Conservation (phyloP, 129 eudicot species). For the Pseudognaphalium luteoalbum region DNA sequence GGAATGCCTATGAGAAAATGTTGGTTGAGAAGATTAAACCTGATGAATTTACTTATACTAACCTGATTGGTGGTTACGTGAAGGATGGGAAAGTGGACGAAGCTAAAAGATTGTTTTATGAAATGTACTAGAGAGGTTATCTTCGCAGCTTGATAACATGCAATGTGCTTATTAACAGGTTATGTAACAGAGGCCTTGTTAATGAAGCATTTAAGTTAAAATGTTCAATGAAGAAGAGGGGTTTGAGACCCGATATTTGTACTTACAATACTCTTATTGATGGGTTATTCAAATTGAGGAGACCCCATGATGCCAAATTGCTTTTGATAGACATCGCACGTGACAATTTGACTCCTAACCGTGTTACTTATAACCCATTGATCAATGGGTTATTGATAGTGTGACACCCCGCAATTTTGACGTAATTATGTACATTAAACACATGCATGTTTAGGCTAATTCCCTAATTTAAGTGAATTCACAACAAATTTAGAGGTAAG, state of each 20-base stretch:
- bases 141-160: conserved; percentile 52
- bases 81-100: conserved; percentile 54
- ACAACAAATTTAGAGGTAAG: too few relatives aligned
- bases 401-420: too few relatives aligned
- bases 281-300: conserved; percentile 59
- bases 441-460: too few relatives aligned
- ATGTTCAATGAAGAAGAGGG: conserved; percentile 47
- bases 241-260: conserved; percentile 58
- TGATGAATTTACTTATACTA: conserved; percentile 61
- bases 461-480: too few relatives aligned
- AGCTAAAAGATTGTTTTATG: conserved; percentile 46
- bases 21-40: conserved; percentile 35
- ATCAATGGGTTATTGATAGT: conserved; percentile 3
- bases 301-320: conserved; percentile 55
- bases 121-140: conserved; percentile 61
- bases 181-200: conserved; percentile 50
- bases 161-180: conserved; percentile 61
- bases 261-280: conserved; percentile 63
- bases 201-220: conserved; percentile 69
- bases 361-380: too few relatives aligned
- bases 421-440: too few relatives aligned
- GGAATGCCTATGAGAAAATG: conserved; percentile 60
- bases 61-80: conserved; percentile 51
- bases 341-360: too few relatives aligned
- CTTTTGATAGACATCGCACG: conserved; percentile 16